Base-by-base conservation (phyloP, 129 eudicot species). In the Deinandra increscens region DNA sequence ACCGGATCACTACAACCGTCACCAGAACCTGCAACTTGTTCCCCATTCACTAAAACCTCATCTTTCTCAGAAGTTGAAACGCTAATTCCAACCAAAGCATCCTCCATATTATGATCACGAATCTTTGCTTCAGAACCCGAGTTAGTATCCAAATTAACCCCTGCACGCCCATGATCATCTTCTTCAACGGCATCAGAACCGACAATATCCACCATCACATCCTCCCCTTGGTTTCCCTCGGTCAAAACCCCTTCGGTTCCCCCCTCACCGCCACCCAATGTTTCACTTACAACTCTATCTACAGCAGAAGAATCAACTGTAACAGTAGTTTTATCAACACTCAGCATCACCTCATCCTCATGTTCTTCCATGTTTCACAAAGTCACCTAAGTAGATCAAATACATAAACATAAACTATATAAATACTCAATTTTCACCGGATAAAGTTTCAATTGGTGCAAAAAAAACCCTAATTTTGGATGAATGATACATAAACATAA, bases 181-280 rank as follows among this genome's bases (percentile, higher is more conserved):
- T 83, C 85, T 39, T 81, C 85, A 71, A 81, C 80, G 42, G 81
- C 92, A 75, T 84, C 88, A 5, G 80, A 81, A 62, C 91, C 91
- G 19, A 78, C 87, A 45, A 89, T 76, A 67, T 84, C 96, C 62
- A 89, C 93, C 87, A 89, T 76, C 59, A 84, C 64, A 64, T 74
- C 78, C 67, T 73, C 89, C 18, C 65, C 81, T 48, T 71, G 60
- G 29, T 59, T 81, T 14, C 49, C 78, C 82, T 10, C 71, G 53
- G 14, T 39, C 67, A 34, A 79, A 64, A 64, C 31, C 68, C 69
- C 83, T 81, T 76, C 83, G 23, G 14, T 43, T 59, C 31, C 1
- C n/a, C 60, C 60, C 60, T 54, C 36, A 19, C 60, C 60, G 7
- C 34, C 33, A 54, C 60, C 33, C 34, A 54, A 9, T 20, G 15